phyloP scores from a whole-genome alignment of 192 early-diverging fungal genomes.

The Coemansia sp. region DNA sequence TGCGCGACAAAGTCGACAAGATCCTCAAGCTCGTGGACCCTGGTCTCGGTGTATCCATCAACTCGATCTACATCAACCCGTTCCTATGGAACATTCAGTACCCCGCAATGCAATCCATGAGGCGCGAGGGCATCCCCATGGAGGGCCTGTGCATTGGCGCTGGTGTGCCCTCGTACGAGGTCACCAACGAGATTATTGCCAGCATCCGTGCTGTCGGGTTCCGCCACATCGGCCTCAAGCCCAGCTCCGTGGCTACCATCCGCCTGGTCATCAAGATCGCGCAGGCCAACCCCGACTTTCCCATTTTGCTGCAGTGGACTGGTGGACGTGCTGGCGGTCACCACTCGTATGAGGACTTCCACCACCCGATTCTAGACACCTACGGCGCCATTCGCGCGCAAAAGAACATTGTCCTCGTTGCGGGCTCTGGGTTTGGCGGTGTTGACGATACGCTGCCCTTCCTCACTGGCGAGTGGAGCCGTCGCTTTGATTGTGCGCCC shows the following conservation, averaged over 20 bases:
- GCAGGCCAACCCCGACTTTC: constrained; percentile 77
- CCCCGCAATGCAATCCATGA: constrained; percentile 76
- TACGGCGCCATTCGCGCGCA: constrained; percentile 71
- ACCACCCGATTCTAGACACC: constrained; percentile 77
- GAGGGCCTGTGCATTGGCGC: constrained; percentile 89
- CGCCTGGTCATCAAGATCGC: constrained; percentile 84
- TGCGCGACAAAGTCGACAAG: constrained; percentile 68
- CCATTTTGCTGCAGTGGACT: constrained; percentile 94
- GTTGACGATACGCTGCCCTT: constrained; percentile 83
- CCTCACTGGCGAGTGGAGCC: constrained; percentile 90
- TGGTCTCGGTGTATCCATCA: constrained; percentile 86
- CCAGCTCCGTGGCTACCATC: constrained; percentile 74
- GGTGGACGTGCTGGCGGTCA: constrained; percentile 96
- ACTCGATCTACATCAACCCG: constrained; percentile 88
- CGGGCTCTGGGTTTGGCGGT: constrained; percentile 89
- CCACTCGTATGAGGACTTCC: constrained; percentile 96
- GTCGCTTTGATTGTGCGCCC: constrained; percentile 73
- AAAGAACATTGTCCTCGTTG: constrained; percentile 82
- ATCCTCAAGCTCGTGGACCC: constrained; percentile 70
- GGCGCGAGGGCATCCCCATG: constrained; percentile 83
- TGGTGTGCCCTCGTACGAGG: constrained; percentile 84
- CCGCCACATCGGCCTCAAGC: constrained; percentile 81
- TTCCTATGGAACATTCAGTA: constrained; percentile 83
- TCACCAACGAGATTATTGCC: constrained; percentile 74
- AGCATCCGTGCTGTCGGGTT: constrained; percentile 76